Percentiles rank a stretch among this genome's conserved stretches.
phyloP scores from a whole-genome alignment of 1,139 yeast species.

The Pichia sp. region DNA sequence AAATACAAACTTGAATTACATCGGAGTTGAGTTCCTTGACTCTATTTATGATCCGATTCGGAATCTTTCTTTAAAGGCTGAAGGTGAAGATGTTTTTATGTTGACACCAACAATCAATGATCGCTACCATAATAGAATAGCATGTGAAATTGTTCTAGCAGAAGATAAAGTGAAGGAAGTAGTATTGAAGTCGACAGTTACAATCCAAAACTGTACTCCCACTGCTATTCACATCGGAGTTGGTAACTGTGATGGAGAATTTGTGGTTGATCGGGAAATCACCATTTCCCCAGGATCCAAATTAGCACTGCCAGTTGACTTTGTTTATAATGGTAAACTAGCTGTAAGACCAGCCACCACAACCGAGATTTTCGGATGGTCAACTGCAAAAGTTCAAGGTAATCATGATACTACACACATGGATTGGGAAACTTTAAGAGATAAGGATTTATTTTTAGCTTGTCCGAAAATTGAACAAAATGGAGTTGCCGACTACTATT shows the following conservation, averaged over 20 bases:
- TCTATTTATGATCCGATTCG: constrained; percentile 48
- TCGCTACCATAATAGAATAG: constrained; percentile 58
- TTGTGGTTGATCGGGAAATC: constrained; percentile 24
- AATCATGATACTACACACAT: constrained; percentile 25
- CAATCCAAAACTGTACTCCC: constrained; percentile 64
- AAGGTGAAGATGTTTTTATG: constrained; percentile 74
- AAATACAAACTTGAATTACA: constrained; percentile 47
- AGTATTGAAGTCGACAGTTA: constrained; percentile 64
- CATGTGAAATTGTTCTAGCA: constrained; percentile 62
- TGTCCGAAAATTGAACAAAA: constrained; percentile 39
- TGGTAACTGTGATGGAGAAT: constrained; percentile 25
- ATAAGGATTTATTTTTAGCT: constrained; percentile 45
- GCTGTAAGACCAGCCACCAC: constrained; percentile 54
- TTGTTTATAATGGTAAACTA: constrained; percentile 51
- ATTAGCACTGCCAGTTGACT: constrained; percentile 65
- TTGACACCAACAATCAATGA: constrained; percentile 47
- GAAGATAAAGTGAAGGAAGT: constrained; percentile 75
- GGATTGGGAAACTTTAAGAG: constrained; percentile 57
- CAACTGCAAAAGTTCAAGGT: constrained; percentile 28
- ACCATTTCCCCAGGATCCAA: constrained; percentile 44
- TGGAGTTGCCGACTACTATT: constrained; percentile 35
- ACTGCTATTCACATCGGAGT: constrained; percentile 43
- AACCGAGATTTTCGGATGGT: constrained; percentile 54
- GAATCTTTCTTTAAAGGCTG: constrained; percentile 62
- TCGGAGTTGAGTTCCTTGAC: constrained; percentile 53